These are phyloP conservation scores for Choanephora cucurbitarum DNA, from an alignment of 371 early-diverging fungal genomes.

Conservation along the genomic window DNA sequence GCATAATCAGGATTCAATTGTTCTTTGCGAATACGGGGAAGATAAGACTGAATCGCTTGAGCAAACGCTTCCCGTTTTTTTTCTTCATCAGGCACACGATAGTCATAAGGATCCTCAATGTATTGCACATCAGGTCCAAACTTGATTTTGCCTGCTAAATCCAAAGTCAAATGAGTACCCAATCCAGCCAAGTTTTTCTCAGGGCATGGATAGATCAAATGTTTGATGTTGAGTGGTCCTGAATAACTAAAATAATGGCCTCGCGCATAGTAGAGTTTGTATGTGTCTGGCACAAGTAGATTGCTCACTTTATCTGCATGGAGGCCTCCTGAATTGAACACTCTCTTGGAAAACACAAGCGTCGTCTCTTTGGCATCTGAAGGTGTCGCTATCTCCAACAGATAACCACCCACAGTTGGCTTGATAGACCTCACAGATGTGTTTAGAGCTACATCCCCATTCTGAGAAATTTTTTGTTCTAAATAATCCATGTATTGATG, in stretches of 20 bases:
- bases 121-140: conserved; percentile 87
- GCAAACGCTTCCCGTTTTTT: conserved; percentile 46
- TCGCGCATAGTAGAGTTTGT: conserved; percentile 68
- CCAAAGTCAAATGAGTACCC: conserved; percentile 85
- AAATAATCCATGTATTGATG: conserved; percentile 71
- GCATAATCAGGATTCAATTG: conserved; percentile 75
- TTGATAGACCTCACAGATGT: conserved; percentile 54
- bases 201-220: conserved; percentile 88
- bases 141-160: conserved; percentile 72
- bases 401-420: conserved; percentile 41
- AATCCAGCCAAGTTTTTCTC: conserved; percentile 70
- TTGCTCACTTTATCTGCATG: conserved; percentile 67
- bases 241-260: conserved; percentile 72
- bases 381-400: conserved; percentile 48
- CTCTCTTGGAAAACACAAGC: conserved; percentile 54
- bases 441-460: conserved; percentile 55
- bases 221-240: conserved; percentile 42
- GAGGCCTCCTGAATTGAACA: conserved; percentile 85
- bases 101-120: conserved; percentile 59
- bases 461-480: conserved; percentile 36
- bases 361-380: conserved; percentile 24
- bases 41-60: conserved; percentile 62
- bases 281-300: conserved; percentile 41
- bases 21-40: conserved; percentile 57
- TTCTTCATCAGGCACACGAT: conserved; percentile 53